Percentiles rank a stretch among this genome's conserved stretches.
Evolutionary conservation across 345 rosid genomes (phyloP).

Genomic region (Geranium brycei): DNA sequence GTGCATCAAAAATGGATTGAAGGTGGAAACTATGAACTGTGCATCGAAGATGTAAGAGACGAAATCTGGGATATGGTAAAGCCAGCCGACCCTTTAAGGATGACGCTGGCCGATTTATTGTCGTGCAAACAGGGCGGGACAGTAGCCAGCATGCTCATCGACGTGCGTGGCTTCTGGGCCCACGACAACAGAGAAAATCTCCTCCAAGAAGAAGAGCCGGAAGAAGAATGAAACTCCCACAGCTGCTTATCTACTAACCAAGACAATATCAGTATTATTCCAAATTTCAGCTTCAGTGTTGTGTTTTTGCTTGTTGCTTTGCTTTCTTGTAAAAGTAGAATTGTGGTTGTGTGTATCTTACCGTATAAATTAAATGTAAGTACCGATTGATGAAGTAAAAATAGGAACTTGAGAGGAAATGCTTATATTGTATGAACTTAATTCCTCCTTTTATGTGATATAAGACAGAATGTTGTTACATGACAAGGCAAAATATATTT

Average conservation of each 20-base stretch:
- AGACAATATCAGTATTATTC: neutral
- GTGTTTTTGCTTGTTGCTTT: too few relatives aligned
- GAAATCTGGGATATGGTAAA: constrained; percentile 99
- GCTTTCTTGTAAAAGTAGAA: constrained; percentile 4
- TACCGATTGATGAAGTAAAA: neutral
- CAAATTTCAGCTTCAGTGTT: neutral
- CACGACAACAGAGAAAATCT: constrained; percentile 97
- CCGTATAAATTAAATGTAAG: constrained; percentile 6
- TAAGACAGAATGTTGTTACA: too few relatives aligned
- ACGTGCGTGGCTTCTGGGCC: constrained; percentile 99
- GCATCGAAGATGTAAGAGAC: constrained; percentile 93
- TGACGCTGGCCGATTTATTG: constrained; percentile 65
- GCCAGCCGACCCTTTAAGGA: constrained; percentile 66
- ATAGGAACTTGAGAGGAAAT: neutral
- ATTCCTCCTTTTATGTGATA: neutral
- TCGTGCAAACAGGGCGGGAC: constrained; percentile 96
- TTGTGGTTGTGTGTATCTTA: neutral
- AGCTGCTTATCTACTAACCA: neutral
- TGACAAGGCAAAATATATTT: too few relatives aligned
- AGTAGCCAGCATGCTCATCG: constrained; percentile 90
- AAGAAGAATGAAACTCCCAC: constrained; percentile 13
- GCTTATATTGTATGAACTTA: too few relatives aligned
- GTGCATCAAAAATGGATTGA: constrained; percentile 99
- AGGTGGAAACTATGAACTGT: constrained; percentile 93
- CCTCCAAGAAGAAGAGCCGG: constrained; percentile 97